Evolutionary conservation across 2,329 filamentous ascomycete genomes (phyloP).

Genomic region (Coniochaeta prunicola): DNA sequence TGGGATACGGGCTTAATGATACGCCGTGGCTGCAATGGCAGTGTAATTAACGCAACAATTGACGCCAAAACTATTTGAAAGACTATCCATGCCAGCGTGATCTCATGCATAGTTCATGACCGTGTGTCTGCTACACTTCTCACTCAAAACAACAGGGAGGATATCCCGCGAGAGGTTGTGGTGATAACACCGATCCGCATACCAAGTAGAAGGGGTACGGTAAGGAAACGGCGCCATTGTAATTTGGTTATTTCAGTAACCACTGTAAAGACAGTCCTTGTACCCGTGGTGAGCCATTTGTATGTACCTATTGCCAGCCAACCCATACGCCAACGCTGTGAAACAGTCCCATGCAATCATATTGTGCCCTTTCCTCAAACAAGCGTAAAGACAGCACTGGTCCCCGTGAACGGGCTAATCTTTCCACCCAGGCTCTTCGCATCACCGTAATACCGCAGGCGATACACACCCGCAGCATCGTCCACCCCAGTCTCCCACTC

Average conservation of each 20-base stretch:
- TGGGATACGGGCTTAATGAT: background rate
- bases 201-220: too few species aligned
- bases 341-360: background rate
- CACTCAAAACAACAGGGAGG: too few species aligned
- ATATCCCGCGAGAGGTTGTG: too few species aligned
- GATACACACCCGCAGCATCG: constrained; percentile 60
- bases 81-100: background rate
- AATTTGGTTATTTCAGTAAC: too few species aligned
- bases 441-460: constrained; percentile 80
- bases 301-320: background rate
- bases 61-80: background rate
- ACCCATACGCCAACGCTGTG: background rate
- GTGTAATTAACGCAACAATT: background rate
- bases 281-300: too few species aligned
- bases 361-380: constrained; percentile 5
- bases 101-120: too few species aligned
- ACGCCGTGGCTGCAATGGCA: background rate
- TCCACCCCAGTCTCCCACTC: constrained; percentile 69
- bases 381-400: constrained; percentile 47
- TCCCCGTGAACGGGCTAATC: constrained; percentile 63
- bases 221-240: too few species aligned
- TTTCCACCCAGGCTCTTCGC: constrained; percentile 56
- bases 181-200: too few species aligned
- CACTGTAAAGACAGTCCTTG: too few species aligned
- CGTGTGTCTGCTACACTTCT: too few species aligned